Base-by-base conservation (phyloP, 1,139 yeast species). In the Lodderomyces metapsilosis region DNA sequence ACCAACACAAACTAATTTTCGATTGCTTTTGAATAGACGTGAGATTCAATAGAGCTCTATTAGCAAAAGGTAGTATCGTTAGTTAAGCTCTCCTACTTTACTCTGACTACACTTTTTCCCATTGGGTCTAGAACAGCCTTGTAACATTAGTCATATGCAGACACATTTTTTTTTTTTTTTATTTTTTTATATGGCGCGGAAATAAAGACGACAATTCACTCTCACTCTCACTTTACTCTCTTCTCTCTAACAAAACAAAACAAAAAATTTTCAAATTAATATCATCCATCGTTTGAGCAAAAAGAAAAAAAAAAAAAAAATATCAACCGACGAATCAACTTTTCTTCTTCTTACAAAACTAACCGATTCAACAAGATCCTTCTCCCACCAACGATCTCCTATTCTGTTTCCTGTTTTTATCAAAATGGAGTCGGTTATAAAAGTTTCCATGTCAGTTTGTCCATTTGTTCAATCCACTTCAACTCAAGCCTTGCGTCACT, bases 381-480 rank as follows among this genome's bases (percentile, higher is more conserved):
- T 11, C 22, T 8, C 8, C 5, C 7, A 20, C 8, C 8, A 20
- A 20, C 5, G 22, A 20, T 5, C 8, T 5, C 22, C 8, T 20
- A 5, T 20, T 20, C 22, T 20, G 22, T 20, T 20, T 20, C 7
- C 22, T 20, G 5, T 5, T 20, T 20, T 20, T 8, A 8, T 20
- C 22, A 20, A 13, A 16, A 89, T 89, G 97, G 97, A 89, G 61
- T 68, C 88, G 17, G 65, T 88, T 43, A 81, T 91, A 36, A 83
- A 84, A 53, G 85, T 84, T 51, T 87, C 96, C 22, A 76, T 84
- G 71, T 77, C 74, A 53, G 80, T 85, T 43, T 91, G 98, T 61
- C 97, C 97, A 20, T 91, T 88, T 62, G 81, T 91, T 57, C 82
- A 81, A 61, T 75, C 88, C 23, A 73, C 85, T 25, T 74, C 91